Evolutionary conservation across 768 basidiomycete species (phyloP).

Genomic region (Mycena alexandri): DNA sequence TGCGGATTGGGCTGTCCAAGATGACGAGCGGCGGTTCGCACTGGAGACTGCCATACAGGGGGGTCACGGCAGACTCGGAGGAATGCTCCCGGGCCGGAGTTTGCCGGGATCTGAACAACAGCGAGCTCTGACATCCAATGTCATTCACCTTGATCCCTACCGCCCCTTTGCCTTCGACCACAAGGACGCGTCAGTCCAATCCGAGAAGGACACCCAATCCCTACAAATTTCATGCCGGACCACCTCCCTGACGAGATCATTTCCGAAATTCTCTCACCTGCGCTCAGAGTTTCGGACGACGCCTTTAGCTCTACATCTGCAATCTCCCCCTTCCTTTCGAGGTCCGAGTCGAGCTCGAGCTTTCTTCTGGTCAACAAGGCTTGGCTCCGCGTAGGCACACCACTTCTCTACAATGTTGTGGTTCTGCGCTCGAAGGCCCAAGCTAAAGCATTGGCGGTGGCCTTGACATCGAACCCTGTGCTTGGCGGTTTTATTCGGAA

Average conservation of each 20-base stretch:
- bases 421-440: constrained; percentile 27
- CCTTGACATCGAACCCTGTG: constrained; percentile 12
- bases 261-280: constrained; percentile 23
- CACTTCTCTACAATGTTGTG: constrained; percentile 25
- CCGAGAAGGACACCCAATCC: no score
- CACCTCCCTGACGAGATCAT: constrained; percentile 22
- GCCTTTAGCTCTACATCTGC: constrained; percentile 1
- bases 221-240: constrained; percentile 14
- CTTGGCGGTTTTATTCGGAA: constrained; percentile 24
- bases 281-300: constrained; percentile 11
- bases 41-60: constrained; percentile 34
- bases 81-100: no score
- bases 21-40: constrained; percentile 22
- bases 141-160: no score
- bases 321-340: background rate
- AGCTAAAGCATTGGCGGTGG: constrained; percentile 3
- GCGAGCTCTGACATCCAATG: no score
- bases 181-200: no score
- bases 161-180: no score
- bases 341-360: constrained; percentile 20
- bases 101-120: no score
- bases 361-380: constrained; percentile 23
- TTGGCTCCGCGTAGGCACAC: constrained; percentile 30
- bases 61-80: no score
- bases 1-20: constrained; percentile 36